phyloP scores from a whole-genome alignment of 495 filamentous ascomycete species.

The Penicillium malachiteum region DNA sequence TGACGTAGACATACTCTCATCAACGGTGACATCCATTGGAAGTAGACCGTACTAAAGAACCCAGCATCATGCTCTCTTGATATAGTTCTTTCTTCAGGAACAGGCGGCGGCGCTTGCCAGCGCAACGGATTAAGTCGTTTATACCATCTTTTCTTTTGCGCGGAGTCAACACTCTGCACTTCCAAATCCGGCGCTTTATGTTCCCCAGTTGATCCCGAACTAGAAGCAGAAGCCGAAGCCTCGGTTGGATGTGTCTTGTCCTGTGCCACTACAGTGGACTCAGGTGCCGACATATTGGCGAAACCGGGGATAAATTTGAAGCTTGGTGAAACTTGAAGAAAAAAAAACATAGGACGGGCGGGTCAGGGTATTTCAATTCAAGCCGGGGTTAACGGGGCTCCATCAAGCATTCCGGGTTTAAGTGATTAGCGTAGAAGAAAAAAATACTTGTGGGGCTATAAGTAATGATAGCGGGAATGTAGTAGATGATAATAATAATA shows the following conservation, averaged over 20 bases:
- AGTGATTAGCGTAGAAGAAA: too few species aligned
- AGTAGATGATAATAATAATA: too few species aligned
- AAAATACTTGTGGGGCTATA: too few species aligned
- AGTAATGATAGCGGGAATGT: too few species aligned
- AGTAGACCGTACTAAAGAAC: conserved; percentile 53
- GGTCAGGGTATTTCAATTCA: too few species aligned
- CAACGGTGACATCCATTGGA: conserved; percentile 64
- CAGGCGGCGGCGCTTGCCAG: conserved; percentile 47
- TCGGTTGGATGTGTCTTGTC: conserved; percentile 14
- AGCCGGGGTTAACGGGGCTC: too few species aligned
- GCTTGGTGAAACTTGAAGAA: background rate
- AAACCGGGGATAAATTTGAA: background rate
- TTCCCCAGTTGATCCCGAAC: conserved; percentile 20
- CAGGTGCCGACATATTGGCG: conserved; percentile 19
- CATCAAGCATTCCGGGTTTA: too few species aligned
- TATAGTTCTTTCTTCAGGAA: conserved; percentile 49
- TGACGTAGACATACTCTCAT: conserved; percentile 38
- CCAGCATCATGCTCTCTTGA: conserved; percentile 54
- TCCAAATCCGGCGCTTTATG: conserved; percentile 16
- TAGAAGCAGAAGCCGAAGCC: background rate
- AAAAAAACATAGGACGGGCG: background rate
- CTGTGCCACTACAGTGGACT: conserved; percentile 18
- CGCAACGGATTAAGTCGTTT: conserved; percentile 56
- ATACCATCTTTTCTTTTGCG: conserved; percentile 50
- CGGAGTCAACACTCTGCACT: conserved; percentile 1